phyloP scores from a whole-genome alignment of 2,329 filamentous ascomycete genomes.

The Cytospora chrysosperma region DNA sequence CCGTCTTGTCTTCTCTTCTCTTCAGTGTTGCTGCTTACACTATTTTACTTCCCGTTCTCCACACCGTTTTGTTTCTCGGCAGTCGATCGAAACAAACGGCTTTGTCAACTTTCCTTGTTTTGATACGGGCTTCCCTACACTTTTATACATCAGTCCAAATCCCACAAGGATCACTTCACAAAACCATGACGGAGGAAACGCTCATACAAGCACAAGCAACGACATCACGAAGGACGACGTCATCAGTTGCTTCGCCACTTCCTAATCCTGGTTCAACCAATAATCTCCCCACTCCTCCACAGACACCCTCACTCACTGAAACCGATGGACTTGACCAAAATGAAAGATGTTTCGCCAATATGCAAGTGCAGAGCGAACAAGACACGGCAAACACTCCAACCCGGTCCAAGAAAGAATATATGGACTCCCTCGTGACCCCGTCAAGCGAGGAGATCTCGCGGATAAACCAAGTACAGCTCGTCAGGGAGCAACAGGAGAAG shows the following conservation, averaged over 20 bases:
- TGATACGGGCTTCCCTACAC: background rate
- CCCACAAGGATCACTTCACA: background rate
- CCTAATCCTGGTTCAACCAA: background rate
- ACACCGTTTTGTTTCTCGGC: background rate
- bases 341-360: background rate
- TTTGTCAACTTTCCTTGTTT: background rate
- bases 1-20: too few relatives aligned
- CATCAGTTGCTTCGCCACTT: constrained; percentile 18
- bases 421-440: constrained; percentile 51
- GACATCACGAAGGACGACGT: constrained; percentile 9
- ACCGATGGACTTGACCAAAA: background rate
- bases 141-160: background rate
- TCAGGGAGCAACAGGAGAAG: constrained; percentile 44
- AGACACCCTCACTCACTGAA: constrained; percentile 3
- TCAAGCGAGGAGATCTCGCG: constrained; percentile 46
- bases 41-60: background rate
- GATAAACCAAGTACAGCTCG: constrained; percentile 49
- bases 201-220: background rate
- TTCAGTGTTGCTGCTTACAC: background rate
- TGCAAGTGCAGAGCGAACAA: constrained; percentile 11
- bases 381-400: constrained; percentile 28
- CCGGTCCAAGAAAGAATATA: constrained; percentile 42
- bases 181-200: background rate
- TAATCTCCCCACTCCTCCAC: constrained; percentile 17
- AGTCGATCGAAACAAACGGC: background rate